A percentile compares a stretch with the other conserved stretches of the same genome.
Conservation (phyloP, 495 filamentous ascomycete species). For the Amniculicola lignicola region DNA sequence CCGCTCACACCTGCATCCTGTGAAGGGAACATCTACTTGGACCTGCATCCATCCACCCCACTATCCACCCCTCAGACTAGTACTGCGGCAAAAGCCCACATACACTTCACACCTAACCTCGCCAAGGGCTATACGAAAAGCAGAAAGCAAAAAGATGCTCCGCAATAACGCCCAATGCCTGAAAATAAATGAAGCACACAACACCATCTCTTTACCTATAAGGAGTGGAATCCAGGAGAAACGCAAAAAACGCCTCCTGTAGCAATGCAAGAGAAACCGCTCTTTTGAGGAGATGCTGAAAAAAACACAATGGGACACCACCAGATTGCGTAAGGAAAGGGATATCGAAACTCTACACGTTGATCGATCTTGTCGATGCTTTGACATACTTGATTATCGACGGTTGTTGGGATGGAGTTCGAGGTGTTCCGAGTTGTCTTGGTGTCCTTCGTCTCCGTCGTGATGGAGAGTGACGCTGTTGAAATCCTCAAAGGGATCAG, state of each 20-base stretch:
- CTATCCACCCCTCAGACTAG: too few relatives aligned
- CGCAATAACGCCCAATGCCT: slow-evolving; percentile 6
- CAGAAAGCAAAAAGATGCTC: not conserved
- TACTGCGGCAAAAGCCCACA: too few relatives aligned
- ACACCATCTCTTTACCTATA: not conserved
- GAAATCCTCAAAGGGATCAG: slow-evolving; percentile 98
- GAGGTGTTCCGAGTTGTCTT: slow-evolving; percentile 8
- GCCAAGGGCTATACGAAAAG: too few relatives aligned
- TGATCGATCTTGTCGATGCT: too few relatives aligned
- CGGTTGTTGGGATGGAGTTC: too few relatives aligned
- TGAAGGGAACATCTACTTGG: not conserved
- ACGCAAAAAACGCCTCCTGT: slow-evolving; percentile 5
- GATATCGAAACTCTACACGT: too few relatives aligned
- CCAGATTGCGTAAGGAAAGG: too few relatives aligned
- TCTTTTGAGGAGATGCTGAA: too few relatives aligned
- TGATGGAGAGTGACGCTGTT: slow-evolving; percentile 98
- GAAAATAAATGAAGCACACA: not conserved
- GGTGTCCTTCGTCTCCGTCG: slow-evolving; percentile 69
- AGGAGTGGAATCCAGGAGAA: slow-evolving; percentile 24
- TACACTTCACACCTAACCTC: too few relatives aligned
- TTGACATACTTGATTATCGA: too few relatives aligned
- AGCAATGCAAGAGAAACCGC: not conserved
- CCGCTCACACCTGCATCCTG: not conserved
- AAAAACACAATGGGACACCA: too few relatives aligned
- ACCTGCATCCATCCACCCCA: too few relatives aligned